Evolutionary conservation across 805 yeast genomes (phyloP), one percentile per base, ranked within the genome.

Genomic region (Ogataea saltuana): DNA sequence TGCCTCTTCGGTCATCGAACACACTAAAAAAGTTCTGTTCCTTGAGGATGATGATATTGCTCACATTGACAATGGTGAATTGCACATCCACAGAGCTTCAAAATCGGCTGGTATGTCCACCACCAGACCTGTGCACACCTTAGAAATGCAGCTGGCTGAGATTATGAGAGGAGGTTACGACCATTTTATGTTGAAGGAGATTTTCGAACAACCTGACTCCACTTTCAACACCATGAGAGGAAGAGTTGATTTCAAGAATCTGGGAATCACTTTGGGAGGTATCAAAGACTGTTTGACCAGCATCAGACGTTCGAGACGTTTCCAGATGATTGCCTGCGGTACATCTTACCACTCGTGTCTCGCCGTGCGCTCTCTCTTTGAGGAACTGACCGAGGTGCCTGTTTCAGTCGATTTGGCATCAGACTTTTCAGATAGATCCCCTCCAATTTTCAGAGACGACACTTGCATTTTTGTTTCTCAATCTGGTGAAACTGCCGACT

Each of bases 181-280:
- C 56, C 99, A 93, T 71, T 93, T 91, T 69, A 93, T 93, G 99
- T 95, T 89, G 71, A 93, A 93, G 76, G 99, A 93, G 72, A 93
- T 93, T 56, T 88, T 85, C 62, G 99, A 93, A 70, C 99, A 93
- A 72, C 99, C 99, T 28, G 99, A 93, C 63, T 90, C 98, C 3
- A 85, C 97, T 39, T 85, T 90, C 66, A 93, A 93, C 74, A 93
- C 99, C 39, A 93, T 93, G 99, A 85, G 99, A 75, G 99, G 99
- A 62, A 88, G 99, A 75, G 76, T 93, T 49, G 98, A 93, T 68
- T 93, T 93, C 61, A 89, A 82, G 33, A 82, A 83, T 64, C 75
- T 76, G 56, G 72, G 70, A 32, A 85, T 93, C 54, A 85, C 78
- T 53, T 75, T 93, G 48, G 99, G 99, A 61, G 99, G 99, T 30